Base-by-base conservation (phyloP, 2,329 filamentous ascomycete genomes). In the Teratosphaeria viscida region DNA sequence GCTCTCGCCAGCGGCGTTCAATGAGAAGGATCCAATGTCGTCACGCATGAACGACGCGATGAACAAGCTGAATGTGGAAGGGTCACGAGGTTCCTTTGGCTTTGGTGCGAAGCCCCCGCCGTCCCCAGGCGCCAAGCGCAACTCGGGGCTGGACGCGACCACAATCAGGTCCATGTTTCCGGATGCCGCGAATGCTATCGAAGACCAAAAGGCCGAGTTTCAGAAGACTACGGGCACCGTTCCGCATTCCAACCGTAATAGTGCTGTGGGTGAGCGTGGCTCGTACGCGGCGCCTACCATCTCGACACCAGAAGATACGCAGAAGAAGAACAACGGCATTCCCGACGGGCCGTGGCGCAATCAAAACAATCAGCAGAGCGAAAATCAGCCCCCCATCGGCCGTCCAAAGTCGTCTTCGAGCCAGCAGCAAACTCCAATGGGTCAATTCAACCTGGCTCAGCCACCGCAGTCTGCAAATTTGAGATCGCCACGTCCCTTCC, bases 141-240 rank as follows among this genome's bases (percentile, higher is more conserved):
- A 95, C 73, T 97, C 94, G 54, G 91, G 88, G n/a, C 85, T 99
- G 59, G 92, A 97, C 72, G 82, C 90, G 5, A 90, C 87, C 35
- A 95, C 90, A 27, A 96, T 99, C 76, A 96, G 96, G 75, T 91
- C 90, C 69, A 97, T 99, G 94, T 99, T 99, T 74, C 94, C 94
- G 6, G 94, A 99, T 78, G 94, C 94, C 53, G 94, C 94, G 14
- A 92, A 92, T 52, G 94, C 94, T n/a, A 97, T 99, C 73, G 92
- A 92, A 29, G 95, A 94, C 62, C 92, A 99, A 75, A 96, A 96
- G 79, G 92, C 92, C 60, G 95, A 96, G 73, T 97, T 95, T 72
- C 95, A 92, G 19, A 92, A 96, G 74, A 89, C 95, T 73, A 96
- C 92, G 3, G 94, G 92, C 61, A 90, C 92, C 64, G 86, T 87